Conservation (phyloP, 2,329 filamentous ascomycete species). For the Cyphellophora attinorum region DNA sequence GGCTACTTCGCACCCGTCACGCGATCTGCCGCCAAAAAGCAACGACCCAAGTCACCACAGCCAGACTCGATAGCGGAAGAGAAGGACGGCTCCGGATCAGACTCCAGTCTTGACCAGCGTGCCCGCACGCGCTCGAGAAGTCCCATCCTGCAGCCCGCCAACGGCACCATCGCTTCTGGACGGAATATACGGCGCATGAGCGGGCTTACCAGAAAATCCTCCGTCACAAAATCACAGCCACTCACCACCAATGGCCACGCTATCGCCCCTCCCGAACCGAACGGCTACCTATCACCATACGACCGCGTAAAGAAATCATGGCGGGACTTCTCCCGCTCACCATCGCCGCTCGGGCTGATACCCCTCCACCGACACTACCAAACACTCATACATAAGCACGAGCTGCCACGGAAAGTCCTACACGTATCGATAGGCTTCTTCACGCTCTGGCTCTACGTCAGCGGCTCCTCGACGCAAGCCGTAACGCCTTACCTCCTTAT, state of each 20-base stretch:
- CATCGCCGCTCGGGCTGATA: conserved; percentile 85
- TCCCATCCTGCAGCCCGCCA: conserved; percentile 39
- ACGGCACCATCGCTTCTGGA: conserved; percentile 12
- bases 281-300: conserved; percentile 61
- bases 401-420: conserved; percentile 85
- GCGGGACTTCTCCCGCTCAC: conserved; percentile 82
- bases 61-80: conserved; percentile 50
- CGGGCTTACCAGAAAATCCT: conserved; percentile 40
- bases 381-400: conserved; percentile 88
- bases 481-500: conserved; percentile 80
- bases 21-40: conserved; percentile 55
- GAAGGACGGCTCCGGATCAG: conserved; percentile 40
- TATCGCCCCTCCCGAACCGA: conserved; percentile 32
- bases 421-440: conserved; percentile 97
- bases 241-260: conserved; percentile 28
- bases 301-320: conserved; percentile 56
- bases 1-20: conserved; percentile 67
- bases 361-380: conserved; percentile 90
- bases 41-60: conserved; percentile 41
- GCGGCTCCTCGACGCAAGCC: conserved; percentile 62
- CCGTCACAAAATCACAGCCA: conserved; percentile 29
- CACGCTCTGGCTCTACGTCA: conserved; percentile 74
- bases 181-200: conserved; percentile 38
- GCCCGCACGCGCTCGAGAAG: conserved; percentile 65
- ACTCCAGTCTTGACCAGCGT: conserved; percentile 45